These are phyloP conservation scores for Oryza brachyantha DNA, from an alignment of 176 grass and related monocot genomes.

Conservation along the genomic window DNA sequence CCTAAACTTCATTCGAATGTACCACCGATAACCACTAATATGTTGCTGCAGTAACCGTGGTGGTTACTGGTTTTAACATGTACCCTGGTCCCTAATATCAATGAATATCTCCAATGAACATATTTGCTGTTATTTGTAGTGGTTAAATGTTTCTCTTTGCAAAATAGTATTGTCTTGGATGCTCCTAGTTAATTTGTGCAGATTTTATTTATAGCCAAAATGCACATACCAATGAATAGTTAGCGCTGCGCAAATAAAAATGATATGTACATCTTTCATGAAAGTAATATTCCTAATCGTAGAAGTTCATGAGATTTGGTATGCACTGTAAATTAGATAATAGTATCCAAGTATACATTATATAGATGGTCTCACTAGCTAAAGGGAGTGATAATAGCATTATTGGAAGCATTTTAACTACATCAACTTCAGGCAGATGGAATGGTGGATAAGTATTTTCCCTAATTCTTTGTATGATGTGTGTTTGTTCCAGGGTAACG, in stretches of 20 bases:
- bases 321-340: not conserved
- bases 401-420: not conserved
- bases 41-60: no score
- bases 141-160: not conserved
- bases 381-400: not conserved
- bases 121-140: not conserved
- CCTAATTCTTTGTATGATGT: constrained; percentile 32
- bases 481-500: constrained; percentile 42
- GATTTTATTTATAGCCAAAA: no score
- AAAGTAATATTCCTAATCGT: not conserved
- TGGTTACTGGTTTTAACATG: no score
- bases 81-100: no score
- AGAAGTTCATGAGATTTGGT: not conserved
- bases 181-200: no score
- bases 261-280: not conserved
- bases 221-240: no score
- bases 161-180: not conserved
- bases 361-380: not conserved
- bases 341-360: not conserved
- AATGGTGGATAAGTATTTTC: not conserved
- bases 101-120: not conserved
- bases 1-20: no score
- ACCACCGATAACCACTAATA: no score
- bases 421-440: not conserved
- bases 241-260: not conserved